Evolutionary conservation across 345 rosid genomes (phyloP).

Genomic region (Acer campestre): DNA sequence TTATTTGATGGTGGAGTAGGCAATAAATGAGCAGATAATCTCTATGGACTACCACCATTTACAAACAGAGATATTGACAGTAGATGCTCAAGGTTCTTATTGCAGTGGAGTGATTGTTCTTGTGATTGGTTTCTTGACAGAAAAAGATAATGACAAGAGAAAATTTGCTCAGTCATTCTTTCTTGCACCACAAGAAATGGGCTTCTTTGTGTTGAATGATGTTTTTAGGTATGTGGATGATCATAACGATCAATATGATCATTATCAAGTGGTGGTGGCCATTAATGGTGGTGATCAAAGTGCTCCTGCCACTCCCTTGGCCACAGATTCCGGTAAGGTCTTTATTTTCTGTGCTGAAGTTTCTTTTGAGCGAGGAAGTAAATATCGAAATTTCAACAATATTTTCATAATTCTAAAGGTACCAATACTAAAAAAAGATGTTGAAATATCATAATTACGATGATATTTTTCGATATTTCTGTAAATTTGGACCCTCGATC

Average conservation of each 20-base stretch:
- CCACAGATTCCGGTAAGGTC: constrained; percentile 38
- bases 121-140: constrained; percentile 81
- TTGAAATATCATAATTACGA: too few relatives aligned
- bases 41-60: constrained; percentile 54
- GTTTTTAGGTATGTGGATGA: constrained; percentile 74
- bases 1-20: constrained; percentile 46
- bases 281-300: constrained; percentile 26
- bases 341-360: not conserved
- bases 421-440: too few relatives aligned
- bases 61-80: constrained; percentile 63
- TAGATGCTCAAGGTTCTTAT: constrained; percentile 79
- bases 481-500: too few relatives aligned
- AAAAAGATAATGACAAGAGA: constrained; percentile 50
- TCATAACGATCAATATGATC: not conserved
- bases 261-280: constrained; percentile 13
- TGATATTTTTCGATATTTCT: too few relatives aligned
- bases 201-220: constrained; percentile 96
- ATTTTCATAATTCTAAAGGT: too few relatives aligned
- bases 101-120: constrained; percentile 71
- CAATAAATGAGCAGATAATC: constrained; percentile 76
- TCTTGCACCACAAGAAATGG: constrained; percentile 91
- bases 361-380: not conserved
- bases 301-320: constrained; percentile 25
- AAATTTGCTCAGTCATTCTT: constrained; percentile 85
- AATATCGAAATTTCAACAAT: too few relatives aligned